Base-by-base conservation (phyloP, 805 yeast genomes). In the Zygosaccharomyces lentus region DNA sequence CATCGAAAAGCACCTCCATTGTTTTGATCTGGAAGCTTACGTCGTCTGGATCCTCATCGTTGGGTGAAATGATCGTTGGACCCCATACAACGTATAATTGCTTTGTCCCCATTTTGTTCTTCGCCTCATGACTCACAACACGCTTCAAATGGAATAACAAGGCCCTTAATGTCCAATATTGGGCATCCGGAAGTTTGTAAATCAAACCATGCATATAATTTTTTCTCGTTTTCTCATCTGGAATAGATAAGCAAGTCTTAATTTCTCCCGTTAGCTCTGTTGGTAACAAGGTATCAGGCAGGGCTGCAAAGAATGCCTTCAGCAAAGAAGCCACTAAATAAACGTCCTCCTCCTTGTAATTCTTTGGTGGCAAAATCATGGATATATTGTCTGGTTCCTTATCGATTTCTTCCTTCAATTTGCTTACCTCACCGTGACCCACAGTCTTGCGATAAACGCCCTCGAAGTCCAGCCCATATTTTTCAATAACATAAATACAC, bases 61-160 rank as follows among this genome's bases (percentile, higher is more conserved):
- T 85, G 39, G 81, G 79, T 15, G 82, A 77, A 63, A 93, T 75
- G 43, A 93, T 68, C 2, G 87, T 86, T 15, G 96, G 96, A 0
- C 97, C 96, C 99, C 99, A 93, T 31, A 91, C 89, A 32, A 87
- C 87, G 38, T 95, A 87, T 56, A 93, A 66, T 49, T 85, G 83
- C 58, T 83, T 82, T 47, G 82, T 74, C 38, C 81, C 81, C 99
- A 93, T 93, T 61, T 93, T 76, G 62, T 89, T 88, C 29, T 67
- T 55, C 16, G 73, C 73, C 57, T 81, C 82, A 46, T 80, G 73
- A 24, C 76, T 75, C 31, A 83, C 79, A 10, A 93, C 82, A 46
- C 83, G 77, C 51, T 83, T 81, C 50, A 93, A 76, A 65, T 93
- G 99, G 74, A 91, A 87, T 1, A 90, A 70, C 53, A 93, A 69